phyloP scores from a whole-genome alignment of 1,284 basidiomycete genomes.

The Pascua guehoae region DNA sequence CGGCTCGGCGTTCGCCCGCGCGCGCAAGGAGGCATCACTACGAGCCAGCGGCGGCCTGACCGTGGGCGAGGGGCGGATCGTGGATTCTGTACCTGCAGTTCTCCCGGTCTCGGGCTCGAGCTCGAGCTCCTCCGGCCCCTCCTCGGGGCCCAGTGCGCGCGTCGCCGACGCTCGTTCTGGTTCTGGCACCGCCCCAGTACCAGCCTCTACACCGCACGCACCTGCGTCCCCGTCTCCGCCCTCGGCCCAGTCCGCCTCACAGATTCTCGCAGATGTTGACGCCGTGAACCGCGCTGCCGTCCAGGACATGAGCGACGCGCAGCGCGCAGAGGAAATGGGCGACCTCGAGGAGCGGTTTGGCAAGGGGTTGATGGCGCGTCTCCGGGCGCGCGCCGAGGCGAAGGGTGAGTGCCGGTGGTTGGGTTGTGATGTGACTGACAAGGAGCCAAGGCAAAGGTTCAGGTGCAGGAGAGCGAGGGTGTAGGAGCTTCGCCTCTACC shows the following conservation, averaged over 20 bases:
- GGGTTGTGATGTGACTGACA: no score
- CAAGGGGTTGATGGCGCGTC: constrained; percentile 57
- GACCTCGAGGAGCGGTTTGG: constrained; percentile 69
- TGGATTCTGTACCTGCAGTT: constrained; percentile 9
- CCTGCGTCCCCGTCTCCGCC: no score
- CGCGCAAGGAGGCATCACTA: constrained; percentile 4
- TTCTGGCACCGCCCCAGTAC: no score
- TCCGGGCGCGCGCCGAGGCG: constrained; percentile 57
- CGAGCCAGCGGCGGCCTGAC: constrained; percentile 8
- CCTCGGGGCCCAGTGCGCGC: no score
- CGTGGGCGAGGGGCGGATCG: constrained; percentile 12
- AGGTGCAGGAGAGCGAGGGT: no score
- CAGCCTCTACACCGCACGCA: no score
- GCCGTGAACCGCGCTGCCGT: constrained; percentile 51
- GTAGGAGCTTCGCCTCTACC: no score
- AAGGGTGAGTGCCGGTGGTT: constrained; percentile 34
- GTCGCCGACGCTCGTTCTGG: no score
- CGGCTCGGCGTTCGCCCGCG: constrained; percentile 14
- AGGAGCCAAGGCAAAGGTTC: neutral
- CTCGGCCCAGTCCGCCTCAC: no score
- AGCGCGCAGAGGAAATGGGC: constrained; percentile 58
- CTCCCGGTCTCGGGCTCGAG: neutral
- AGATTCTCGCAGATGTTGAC: constrained; percentile 16
- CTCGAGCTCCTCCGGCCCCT: neutral
- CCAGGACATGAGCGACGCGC: constrained; percentile 58